Conservation (phyloP, 2,329 filamentous ascomycete genomes). For the Cordyceps pruinosa region DNA sequence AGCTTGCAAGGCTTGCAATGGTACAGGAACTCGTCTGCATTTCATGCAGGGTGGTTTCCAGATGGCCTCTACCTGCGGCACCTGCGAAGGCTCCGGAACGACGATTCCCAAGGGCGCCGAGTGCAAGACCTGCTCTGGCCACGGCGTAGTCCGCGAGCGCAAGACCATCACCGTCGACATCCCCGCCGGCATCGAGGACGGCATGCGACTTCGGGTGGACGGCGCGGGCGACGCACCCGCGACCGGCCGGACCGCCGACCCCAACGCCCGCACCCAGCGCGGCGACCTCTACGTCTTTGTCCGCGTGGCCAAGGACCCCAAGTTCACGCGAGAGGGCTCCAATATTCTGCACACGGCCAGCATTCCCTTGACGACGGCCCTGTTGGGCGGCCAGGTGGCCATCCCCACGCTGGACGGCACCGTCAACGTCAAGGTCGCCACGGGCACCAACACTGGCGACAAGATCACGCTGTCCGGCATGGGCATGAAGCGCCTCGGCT, state of each 20-base stretch:
- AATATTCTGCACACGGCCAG: constrained; percentile 90
- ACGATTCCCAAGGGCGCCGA: constrained; percentile 72
- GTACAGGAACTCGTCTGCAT: constrained; percentile 80
- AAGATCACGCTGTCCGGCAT: constrained; percentile 80
- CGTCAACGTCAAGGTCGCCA: constrained; percentile 83
- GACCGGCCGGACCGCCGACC: constrained; percentile 61
- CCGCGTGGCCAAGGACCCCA: constrained; percentile 78
- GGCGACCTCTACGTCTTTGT: constrained; percentile 92
- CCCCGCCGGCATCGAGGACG: constrained; percentile 90
- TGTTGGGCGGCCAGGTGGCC: constrained; percentile 82
- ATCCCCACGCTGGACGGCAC: constrained; percentile 87
- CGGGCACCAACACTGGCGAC: constrained; percentile 88
- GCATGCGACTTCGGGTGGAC: constrained; percentile 80
- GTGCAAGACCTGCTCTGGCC: constrained; percentile 71
- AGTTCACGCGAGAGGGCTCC: constrained; percentile 80
- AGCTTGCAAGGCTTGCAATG: constrained; percentile 73
- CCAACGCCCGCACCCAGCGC: constrained; percentile 57
- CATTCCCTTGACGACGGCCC: constrained; percentile 85
- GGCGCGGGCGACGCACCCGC: constrained; percentile 82
- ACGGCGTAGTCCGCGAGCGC: constrained; percentile 75
- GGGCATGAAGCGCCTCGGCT: constrained; percentile 84
- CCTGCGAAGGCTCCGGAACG: constrained; percentile 73
- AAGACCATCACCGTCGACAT: constrained; percentile 87
- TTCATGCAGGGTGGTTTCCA: constrained; percentile 92
- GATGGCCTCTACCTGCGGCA: constrained; percentile 81